Conservation (phyloP, 2,329 filamentous ascomycete species). For the Drechslera avenae region DNA sequence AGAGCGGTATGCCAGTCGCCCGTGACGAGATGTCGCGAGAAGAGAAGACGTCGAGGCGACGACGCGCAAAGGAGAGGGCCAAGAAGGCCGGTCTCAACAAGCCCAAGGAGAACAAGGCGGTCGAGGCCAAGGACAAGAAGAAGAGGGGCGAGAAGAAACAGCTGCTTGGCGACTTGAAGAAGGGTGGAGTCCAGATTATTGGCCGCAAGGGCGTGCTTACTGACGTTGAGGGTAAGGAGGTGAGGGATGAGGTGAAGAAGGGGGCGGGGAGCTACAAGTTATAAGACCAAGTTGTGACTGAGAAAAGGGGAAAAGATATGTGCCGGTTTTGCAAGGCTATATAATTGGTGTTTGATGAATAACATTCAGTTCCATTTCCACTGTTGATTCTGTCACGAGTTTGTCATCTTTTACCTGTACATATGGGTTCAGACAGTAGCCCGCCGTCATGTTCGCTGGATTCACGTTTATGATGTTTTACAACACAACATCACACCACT, state of each 20-base stretch:
- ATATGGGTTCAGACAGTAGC: too few relatives aligned
- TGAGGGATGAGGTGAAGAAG: slow-evolving; percentile 46
- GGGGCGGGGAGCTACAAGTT: slow-evolving; percentile 45
- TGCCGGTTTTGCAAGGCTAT: too few relatives aligned
- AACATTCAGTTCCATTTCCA: not conserved
- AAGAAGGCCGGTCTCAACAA: slow-evolving; percentile 67
- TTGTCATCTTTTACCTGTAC: too few relatives aligned
- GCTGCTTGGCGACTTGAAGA: slow-evolving; percentile 72
- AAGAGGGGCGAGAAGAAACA: slow-evolving; percentile 64
- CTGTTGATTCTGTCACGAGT: too few relatives aligned
- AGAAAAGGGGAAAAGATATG: too few relatives aligned
- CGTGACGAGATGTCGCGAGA: slow-evolving; percentile 87
- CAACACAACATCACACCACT: too few relatives aligned
- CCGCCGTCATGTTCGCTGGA: too few relatives aligned
- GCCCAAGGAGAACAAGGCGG: slow-evolving; percentile 48
- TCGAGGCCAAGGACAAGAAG: slow-evolving; percentile 55
- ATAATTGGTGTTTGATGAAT: too few relatives aligned
- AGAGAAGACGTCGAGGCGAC: slow-evolving; percentile 75
- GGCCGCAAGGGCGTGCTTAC: slow-evolving; percentile 85
- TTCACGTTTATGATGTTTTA: too few relatives aligned
- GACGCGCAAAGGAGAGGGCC: slow-evolving; percentile 84
- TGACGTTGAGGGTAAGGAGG: slow-evolving; percentile 81
- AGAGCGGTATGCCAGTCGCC: slow-evolving; percentile 76
- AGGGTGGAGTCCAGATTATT: slow-evolving; percentile 89
- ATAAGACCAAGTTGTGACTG: too few relatives aligned